phyloP scores from a whole-genome alignment of 2,329 filamentous ascomycete species.

The Cadophora sp. region DNA sequence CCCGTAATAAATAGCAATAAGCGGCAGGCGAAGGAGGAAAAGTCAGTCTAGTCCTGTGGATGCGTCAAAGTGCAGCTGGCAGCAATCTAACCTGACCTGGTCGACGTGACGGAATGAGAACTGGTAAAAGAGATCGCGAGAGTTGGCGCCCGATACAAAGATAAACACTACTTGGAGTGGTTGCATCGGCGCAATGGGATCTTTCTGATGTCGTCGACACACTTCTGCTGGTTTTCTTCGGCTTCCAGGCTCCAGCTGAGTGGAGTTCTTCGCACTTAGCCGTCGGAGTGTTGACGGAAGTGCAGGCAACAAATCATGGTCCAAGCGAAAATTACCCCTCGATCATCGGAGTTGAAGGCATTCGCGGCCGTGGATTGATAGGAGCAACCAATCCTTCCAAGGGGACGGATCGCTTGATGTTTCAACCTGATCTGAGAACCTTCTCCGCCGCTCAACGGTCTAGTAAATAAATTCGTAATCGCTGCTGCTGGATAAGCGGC shows the following conservation, averaged over 20 bases:
- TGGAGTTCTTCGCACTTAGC: slow-evolving; percentile 21
- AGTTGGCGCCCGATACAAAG: slow-evolving; percentile 5
- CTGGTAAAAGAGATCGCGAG: slow-evolving; percentile 10
- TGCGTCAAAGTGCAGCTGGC: slow-evolving; percentile 4
- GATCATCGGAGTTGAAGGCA: slow-evolving; percentile 14
- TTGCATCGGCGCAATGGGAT: neutral
- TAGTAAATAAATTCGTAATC: slow-evolving; percentile 14
- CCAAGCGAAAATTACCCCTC: slow-evolving; percentile 16
- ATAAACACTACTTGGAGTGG: neutral
- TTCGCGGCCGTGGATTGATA: slow-evolving; percentile 1
- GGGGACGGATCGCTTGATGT: slow-evolving; percentile 12
- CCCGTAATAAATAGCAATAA: slow-evolving; percentile 12
- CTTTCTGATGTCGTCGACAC: slow-evolving; percentile 12
- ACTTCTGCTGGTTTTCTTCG: slow-evolving; percentile 7
- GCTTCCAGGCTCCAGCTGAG: slow-evolving; percentile 6
- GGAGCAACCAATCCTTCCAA: neutral
- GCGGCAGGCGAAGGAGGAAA: slow-evolving; percentile 11
- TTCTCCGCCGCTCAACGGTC: neutral
- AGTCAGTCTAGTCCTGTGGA: slow-evolving; percentile 9
- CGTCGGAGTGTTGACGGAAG: slow-evolving; percentile 22
- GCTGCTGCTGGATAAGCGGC: slow-evolving; percentile 13
- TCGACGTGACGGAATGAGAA: slow-evolving; percentile 3
- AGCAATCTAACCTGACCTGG: slow-evolving; percentile 9
- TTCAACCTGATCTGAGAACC: slow-evolving; percentile 24
- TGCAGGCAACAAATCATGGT: slow-evolving; percentile 14